These are phyloP conservation scores for Leptographium flavum DNA, from an alignment of 2,329 filamentous ascomycete genomes.

Conservation along the genomic window DNA sequence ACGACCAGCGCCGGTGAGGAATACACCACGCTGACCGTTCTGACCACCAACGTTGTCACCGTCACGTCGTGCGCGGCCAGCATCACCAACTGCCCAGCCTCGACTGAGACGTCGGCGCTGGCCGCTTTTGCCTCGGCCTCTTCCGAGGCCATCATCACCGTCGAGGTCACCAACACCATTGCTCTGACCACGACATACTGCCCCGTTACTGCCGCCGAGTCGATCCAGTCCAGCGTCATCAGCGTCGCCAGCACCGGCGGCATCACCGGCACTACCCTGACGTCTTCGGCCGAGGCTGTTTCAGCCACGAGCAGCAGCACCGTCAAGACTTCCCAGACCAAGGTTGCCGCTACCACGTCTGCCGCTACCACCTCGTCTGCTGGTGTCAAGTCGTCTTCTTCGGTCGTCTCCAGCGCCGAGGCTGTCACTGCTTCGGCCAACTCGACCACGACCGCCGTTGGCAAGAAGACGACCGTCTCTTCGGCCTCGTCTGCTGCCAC, in stretches of 20 bases:
- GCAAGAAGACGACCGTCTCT: too few species aligned
- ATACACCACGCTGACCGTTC: slow-evolving; percentile 26
- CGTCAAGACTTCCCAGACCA: neutral
- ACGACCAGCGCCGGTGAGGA: slow-evolving; percentile 24
- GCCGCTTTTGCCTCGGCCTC: slow-evolving; percentile 15
- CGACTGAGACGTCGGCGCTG: slow-evolving; percentile 23
- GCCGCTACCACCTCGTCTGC: neutral
- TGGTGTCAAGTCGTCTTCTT: too few species aligned
- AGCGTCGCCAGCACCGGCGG: slow-evolving; percentile 17
- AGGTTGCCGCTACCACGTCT: neutral
- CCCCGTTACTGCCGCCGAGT: slow-evolving; percentile 24
- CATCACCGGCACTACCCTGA: slow-evolving; percentile 24
- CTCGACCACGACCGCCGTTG: neutral
- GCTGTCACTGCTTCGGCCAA: neutral
- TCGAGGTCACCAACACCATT: slow-evolving; percentile 1
- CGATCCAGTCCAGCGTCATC: slow-evolving; percentile 23
- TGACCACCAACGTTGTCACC: slow-evolving; percentile 25
- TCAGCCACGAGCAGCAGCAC: slow-evolving; percentile 3
- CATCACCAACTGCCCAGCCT: slow-evolving; percentile 14
- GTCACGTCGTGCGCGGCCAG: slow-evolving; percentile 13
- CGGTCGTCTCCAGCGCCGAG: neutral
- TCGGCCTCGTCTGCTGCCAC: neutral
- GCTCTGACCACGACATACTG: slow-evolving; percentile 18
- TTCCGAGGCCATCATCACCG: neutral
- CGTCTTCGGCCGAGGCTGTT: slow-evolving; percentile 18